phyloP scores from a whole-genome alignment of 148 eudicot genomes.

The Agrostemma githago region DNA sequence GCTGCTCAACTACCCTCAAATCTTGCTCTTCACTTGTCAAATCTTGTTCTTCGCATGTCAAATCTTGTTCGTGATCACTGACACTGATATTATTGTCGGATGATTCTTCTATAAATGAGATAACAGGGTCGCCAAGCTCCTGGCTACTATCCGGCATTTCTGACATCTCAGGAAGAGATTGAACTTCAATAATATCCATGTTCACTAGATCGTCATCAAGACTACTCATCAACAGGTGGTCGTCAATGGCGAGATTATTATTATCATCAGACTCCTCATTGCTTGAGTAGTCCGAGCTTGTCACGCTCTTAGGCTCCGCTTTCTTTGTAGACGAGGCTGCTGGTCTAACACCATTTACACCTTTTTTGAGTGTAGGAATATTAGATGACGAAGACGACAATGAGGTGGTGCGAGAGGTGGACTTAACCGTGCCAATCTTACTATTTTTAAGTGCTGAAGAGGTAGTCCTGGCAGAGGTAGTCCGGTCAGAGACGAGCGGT shows the following conservation, averaged over 20 bases:
- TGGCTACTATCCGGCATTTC: conserved; percentile 35
- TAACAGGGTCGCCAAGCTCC: conserved; percentile 36
- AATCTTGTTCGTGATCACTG: not conserved
- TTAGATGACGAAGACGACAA: conserved; percentile 10
- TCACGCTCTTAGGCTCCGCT: conserved; percentile 28
- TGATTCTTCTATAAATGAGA: not conserved
- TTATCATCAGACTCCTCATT: conserved; percentile 9
- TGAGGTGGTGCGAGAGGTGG: conserved; percentile 11
- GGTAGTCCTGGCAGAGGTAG: conserved; percentile 11
- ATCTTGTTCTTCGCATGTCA: not conserved
- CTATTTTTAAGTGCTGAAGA: conserved; percentile 16
- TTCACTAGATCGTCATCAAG: conserved; percentile 25
- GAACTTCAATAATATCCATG: conserved; percentile 23
- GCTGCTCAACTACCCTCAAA: too few species aligned
- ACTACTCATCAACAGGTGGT: not conserved
- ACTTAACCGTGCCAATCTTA: conserved; percentile 8
- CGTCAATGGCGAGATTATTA: conserved; percentile 18
- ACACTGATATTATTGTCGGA: not conserved
- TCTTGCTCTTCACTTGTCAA: not conserved
- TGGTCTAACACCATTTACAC: not conserved
- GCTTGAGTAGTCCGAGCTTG: conserved; percentile 28
- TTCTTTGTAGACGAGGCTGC: conserved; percentile 13
- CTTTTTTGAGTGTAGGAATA: not conserved
- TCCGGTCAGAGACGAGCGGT: conserved; percentile 2
- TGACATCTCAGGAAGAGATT: conserved; percentile 42